A percentile compares a stretch with the other conserved stretches of the same genome.
phyloP scores from a whole-genome alignment of 2,329 filamentous ascomycete species.

The Elsinoe fawcettii region DNA sequence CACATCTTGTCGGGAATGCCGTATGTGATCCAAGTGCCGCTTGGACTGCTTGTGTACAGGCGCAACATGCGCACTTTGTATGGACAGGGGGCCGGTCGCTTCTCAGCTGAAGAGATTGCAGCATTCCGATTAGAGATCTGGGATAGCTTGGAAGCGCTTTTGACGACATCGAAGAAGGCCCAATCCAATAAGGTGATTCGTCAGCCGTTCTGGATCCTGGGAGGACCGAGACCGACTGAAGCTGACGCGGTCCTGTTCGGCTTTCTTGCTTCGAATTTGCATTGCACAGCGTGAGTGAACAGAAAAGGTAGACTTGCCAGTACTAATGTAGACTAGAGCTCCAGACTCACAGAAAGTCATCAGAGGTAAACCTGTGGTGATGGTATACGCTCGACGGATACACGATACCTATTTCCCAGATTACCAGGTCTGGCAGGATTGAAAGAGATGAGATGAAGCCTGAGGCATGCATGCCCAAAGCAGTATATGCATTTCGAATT shows the following conservation, averaged over 20 bases:
- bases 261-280: conserved; percentile 47
- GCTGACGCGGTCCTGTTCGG: conserved; percentile 52
- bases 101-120: conserved; percentile 43
- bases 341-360: conserved; percentile 43
- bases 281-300: conserved; percentile 46
- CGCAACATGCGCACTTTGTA: conserved; percentile 39
- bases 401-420: conserved; percentile 52
- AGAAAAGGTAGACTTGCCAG: neutral
- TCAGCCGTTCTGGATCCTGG: conserved; percentile 51
- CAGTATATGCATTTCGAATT: neutral
- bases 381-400: conserved; percentile 52
- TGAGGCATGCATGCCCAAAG: neutral
- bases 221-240: conserved; percentile 47
- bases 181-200: conserved; percentile 21
- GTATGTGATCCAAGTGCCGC: conserved; percentile 44
- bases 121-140: conserved; percentile 45
- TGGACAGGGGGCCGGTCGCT: conserved; percentile 50
- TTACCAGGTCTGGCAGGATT: conserved; percentile 30
- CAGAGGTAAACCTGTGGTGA: conserved; percentile 39
- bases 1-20: conserved; percentile 43
- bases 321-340: conserved; percentile 29
- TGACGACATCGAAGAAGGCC: conserved; percentile 33
- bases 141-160: conserved; percentile 41
- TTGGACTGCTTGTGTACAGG: conserved; percentile 46
- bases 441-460: neutral